A percentile compares a stretch with the other conserved stretches of the same genome.
These are phyloP conservation scores for Cerioporus squamosus DNA, from an alignment of 1,284 basidiomycete species.

Conservation along the genomic window DNA sequence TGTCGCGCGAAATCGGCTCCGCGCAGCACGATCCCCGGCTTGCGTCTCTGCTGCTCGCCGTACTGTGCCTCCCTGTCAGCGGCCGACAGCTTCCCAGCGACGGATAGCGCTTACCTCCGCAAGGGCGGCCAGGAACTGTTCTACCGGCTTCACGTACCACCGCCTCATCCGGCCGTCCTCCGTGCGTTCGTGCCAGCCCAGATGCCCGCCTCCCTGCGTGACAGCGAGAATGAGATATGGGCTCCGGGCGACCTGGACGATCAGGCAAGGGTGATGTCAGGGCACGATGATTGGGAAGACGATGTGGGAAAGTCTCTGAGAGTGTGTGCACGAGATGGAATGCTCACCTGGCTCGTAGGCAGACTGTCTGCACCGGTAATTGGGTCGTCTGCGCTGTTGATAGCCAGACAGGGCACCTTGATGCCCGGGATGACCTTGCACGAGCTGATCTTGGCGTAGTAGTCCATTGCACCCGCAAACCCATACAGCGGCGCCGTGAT, in stretches of 20 bases:
- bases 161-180: slow-evolving; percentile 19
- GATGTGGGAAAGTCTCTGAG: not conserved
- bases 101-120: slow-evolving; percentile 21
- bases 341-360: slow-evolving; percentile 9
- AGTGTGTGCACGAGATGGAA: not conserved
- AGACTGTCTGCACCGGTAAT: slow-evolving; percentile 24
- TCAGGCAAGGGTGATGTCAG: not conserved
- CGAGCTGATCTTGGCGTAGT: slow-evolving; percentile 31
- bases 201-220: slow-evolving; percentile 31
- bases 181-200: slow-evolving; percentile 31
- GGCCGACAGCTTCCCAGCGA: not conserved
- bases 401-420: slow-evolving; percentile 27
- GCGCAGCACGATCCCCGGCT: slow-evolving; percentile 10
- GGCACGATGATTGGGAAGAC: too few species aligned
- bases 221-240: slow-evolving; percentile 30
- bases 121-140: slow-evolving; percentile 29
- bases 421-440: slow-evolving; percentile 19
- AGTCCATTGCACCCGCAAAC: slow-evolving; percentile 27
- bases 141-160: slow-evolving; percentile 33
- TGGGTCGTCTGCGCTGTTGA: slow-evolving; percentile 35
- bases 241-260: slow-evolving; percentile 16
- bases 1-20: slow-evolving; percentile 20
- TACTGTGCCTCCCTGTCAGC: slow-evolving; percentile 14
- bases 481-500: slow-evolving; percentile 28
- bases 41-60: slow-evolving; percentile 17